phyloP scores from a whole-genome alignment of 257 asterid genomes.

The Solanum piurae region DNA sequence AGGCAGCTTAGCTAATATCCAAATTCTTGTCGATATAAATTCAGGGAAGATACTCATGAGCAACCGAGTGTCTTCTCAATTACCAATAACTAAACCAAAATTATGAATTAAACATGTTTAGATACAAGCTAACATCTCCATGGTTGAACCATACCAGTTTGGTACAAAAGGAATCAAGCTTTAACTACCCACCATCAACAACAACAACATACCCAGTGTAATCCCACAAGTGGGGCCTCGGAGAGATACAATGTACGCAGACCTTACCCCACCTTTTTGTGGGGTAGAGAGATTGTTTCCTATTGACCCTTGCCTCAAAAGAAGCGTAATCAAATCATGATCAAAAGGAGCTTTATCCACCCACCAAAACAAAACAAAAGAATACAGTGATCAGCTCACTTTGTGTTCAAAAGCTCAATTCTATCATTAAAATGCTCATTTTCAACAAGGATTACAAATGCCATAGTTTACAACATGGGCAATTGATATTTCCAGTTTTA shows the following conservation, averaged over 20 bases:
- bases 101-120: neutral
- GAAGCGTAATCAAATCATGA: neutral
- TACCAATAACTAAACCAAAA: neutral
- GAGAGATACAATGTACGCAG: neutral
- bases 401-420: neutral
- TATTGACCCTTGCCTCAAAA: neutral
- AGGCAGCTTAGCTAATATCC: neutral
- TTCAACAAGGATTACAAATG: neutral
- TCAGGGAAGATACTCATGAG: neutral
- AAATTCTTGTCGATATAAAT: neutral
- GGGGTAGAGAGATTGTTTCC: neutral
- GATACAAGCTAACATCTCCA: neutral
- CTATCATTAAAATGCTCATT: neutral
- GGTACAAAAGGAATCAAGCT: neutral
- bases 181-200: neutral
- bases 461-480: neutral
- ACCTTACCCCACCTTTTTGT: neutral
- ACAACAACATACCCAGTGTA: neutral
- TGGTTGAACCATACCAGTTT: neutral
- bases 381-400: neutral
- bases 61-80: neutral
- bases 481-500: neutral
- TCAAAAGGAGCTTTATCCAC: neutral
- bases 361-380: neutral
- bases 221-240: neutral